These are phyloP conservation scores for Endocalyx cinctus DNA, from an alignment of 2,329 filamentous ascomycete species.

Conservation along the genomic window DNA sequence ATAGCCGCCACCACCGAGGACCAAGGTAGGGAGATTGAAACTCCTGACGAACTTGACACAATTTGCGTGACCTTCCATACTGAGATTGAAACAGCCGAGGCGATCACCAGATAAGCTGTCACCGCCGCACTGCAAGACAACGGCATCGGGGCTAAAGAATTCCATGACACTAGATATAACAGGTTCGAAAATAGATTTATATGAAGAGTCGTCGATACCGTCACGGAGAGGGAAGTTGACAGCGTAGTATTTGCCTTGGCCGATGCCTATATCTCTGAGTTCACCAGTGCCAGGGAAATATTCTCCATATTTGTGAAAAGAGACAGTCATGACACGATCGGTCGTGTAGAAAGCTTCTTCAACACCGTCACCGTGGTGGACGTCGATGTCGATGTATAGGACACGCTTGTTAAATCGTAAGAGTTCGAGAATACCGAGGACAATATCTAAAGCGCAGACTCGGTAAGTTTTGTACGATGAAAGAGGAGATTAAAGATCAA, in stretches of 20 bases:
- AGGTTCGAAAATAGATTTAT: constrained; percentile 87
- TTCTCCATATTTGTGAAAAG: constrained; percentile 94
- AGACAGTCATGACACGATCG: constrained; percentile 87
- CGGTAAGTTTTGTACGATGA: constrained; percentile 30
- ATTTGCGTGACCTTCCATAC: constrained; percentile 91
- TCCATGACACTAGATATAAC: constrained; percentile 83
- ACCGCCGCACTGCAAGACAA: constrained; percentile 93
- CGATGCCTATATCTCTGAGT: constrained; percentile 80
- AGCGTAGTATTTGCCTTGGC: constrained; percentile 81
- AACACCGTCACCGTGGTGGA: constrained; percentile 89
- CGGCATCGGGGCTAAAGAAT: constrained; percentile 83
- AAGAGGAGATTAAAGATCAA: background rate
- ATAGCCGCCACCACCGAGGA: constrained; percentile 93
- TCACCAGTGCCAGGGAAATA: constrained; percentile 93
- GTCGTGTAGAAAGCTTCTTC: constrained; percentile 93
- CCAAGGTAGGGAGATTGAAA: constrained; percentile 79
- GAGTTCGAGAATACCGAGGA: constrained; percentile 89
- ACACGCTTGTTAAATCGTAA: constrained; percentile 88
- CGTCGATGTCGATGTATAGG: constrained; percentile 94
- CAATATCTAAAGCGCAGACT: constrained; percentile 70
- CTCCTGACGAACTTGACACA: constrained; percentile 90
- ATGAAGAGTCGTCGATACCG: constrained; percentile 84
- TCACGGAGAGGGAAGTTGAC: constrained; percentile 90
- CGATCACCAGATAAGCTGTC: constrained; percentile 93
- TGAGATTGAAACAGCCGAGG: constrained; percentile 94